Percentiles rank a stretch among this genome's conserved stretches.
phyloP scores from a whole-genome alignment of 352 stramenopile genomes.

The Pythium rhizo-oryzae region DNA sequence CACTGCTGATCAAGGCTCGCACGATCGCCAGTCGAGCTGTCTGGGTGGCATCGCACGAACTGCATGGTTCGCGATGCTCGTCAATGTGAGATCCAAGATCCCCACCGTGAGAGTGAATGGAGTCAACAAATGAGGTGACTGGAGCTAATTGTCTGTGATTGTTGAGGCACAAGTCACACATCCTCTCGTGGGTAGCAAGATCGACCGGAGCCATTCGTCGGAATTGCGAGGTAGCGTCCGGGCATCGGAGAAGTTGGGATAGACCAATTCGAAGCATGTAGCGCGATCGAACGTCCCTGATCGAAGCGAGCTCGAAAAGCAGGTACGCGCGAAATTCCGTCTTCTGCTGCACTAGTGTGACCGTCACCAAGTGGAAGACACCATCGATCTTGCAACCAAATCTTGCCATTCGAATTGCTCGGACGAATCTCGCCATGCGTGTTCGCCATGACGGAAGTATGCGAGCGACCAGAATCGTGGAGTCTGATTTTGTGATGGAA shows the following conservation, averaged over 20 bases:
- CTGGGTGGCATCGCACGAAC: conserved; percentile 3
- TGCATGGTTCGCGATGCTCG: neutral
- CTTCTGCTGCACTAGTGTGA: conserved; percentile 62
- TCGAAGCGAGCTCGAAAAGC: conserved; percentile 42
- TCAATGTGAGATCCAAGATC: neutral
- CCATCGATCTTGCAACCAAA: conserved; percentile 44
- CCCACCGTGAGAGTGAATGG: neutral
- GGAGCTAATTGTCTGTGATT: neutral
- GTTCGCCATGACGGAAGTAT: conserved; percentile 39
- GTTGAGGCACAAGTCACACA: neutral
- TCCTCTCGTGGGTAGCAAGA: neutral
- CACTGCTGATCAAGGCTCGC: neutral
- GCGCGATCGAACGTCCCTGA: conserved; percentile 17
- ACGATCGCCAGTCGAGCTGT: conserved; percentile 11
- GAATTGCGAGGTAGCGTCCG: conserved; percentile 1
- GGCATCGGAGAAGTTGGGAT: conserved; percentile 50
- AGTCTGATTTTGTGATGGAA: neutral
- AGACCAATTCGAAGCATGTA: conserved; percentile 47
- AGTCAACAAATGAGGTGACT: neutral
- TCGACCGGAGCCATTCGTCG: neutral
- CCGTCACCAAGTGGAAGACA: conserved; percentile 41
- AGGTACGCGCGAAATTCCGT: conserved; percentile 57
- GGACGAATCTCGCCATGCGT: conserved; percentile 49
- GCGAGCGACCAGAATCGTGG: neutral
- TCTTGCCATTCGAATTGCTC: conserved; percentile 43